Base-by-base conservation (phyloP, 495 filamentous ascomycete genomes). In the Cercophora sp. region DNA sequence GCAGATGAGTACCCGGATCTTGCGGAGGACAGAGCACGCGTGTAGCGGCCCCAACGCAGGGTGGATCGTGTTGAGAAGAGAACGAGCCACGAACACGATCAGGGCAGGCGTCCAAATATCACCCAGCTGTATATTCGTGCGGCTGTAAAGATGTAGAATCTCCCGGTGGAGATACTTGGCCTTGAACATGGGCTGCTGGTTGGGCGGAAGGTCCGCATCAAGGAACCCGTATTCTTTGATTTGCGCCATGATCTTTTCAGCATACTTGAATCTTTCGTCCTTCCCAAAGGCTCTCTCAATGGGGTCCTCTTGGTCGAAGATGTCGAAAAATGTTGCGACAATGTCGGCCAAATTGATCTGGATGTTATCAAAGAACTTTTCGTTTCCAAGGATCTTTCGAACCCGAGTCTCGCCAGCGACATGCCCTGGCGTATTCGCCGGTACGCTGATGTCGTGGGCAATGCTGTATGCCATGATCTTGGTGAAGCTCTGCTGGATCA, bases 21-120 rank as follows among this genome's bases (percentile, higher is more conserved):
- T 96, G 26, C 91, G 84, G 34, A 99, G 79, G 3, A 95, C 82
- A 8, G 88, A 83, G 62, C 88, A 95, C 29, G 87, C 85, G 69
- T 95, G 85, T 10, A 96, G 72, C 13, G 92, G 86, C 2, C 93
- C 94, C 9, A 96, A 71, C 1, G 91, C 89, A n/a, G 88, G 83
- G 62, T 96, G 83, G 40, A 96, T 84, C 2, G 85, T 83, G 62
- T 89, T 83, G 24, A 96, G 69, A 8, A 97, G 74, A 39, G 80
- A 84, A 19, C 94, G 84, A 40, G 86, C 84, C 13, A 96, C 79
- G 59, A 85, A 86, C 0, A 83, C 82, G 26, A 88, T 83, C 22
- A 91, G 72, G 8, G 84, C 71, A 20, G 89, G 83, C 1, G 84
- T 86, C 90, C 90, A 98, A 20, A 96, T 75, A 3, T 69, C 76